A percentile compares a stretch with the other conserved stretches of the same genome.
Conservation (phyloP, 2,329 filamentous ascomycete genomes). For the Arachnomyces sp. region DNA sequence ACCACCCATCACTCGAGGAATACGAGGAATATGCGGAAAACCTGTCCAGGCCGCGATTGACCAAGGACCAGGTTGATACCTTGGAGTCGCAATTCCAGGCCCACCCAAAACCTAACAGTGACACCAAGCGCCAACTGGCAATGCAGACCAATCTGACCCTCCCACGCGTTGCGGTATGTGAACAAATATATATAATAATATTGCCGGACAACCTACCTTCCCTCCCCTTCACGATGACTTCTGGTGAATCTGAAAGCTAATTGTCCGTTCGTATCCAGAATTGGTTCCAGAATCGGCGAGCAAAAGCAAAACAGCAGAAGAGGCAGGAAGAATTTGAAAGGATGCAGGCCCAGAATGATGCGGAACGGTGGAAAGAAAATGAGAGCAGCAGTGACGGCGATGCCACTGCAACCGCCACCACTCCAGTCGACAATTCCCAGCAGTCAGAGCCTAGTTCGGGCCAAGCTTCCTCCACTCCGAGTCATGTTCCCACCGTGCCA, state of each 20-base stretch:
- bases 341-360: slow-evolving; percentile 27
- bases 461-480: too few species aligned
- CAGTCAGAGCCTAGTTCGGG: too few species aligned
- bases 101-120: slow-evolving; percentile 44
- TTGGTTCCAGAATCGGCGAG: slow-evolving; percentile 47
- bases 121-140: slow-evolving; percentile 43
- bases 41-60: slow-evolving; percentile 42
- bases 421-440: too few species aligned
- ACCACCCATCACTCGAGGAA: slow-evolving; percentile 29
- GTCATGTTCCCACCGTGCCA: too few species aligned
- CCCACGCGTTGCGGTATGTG: slow-evolving; percentile 43
- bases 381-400: background rate
- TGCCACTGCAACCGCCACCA: background rate
- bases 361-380: slow-evolving; percentile 21
- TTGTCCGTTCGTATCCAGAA: slow-evolving; percentile 30
- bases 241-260: slow-evolving; percentile 4
- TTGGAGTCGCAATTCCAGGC: slow-evolving; percentile 44
- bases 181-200: slow-evolving; percentile 1
- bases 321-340: slow-evolving; percentile 43
- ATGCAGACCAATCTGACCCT: slow-evolving; percentile 42
- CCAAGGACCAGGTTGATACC: slow-evolving; percentile 45
- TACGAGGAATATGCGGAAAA: slow-evolving; percentile 43
- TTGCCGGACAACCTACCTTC: slow-evolving; percentile 4
- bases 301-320: slow-evolving; percentile 46
- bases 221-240: background rate